Conservation (phyloP, 305 asterid genomes). For the Fraxinus nigra region DNA sequence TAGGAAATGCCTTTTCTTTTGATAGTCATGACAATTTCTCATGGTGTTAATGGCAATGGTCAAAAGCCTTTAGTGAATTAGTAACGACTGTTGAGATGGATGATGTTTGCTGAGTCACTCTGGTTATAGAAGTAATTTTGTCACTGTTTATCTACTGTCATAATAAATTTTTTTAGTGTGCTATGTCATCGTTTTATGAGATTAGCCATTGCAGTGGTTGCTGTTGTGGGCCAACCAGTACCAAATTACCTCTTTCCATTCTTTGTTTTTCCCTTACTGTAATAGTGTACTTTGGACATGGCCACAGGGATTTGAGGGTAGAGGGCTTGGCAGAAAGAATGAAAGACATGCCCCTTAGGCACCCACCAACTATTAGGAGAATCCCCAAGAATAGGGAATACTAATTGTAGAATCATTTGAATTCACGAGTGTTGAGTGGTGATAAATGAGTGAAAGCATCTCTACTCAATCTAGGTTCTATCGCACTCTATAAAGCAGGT, state of each 20-base stretch:
- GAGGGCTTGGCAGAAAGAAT: not conserved
- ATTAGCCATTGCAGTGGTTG: conserved; percentile 1
- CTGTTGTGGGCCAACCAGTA: not conserved
- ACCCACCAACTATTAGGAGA: not conserved
- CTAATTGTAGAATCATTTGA: not conserved
- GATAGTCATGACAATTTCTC: not conserved
- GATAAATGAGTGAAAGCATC: not conserved
- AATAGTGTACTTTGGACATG: not conserved
- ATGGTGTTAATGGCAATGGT: not conserved
- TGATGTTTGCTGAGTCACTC: not conserved
- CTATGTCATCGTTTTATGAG: conserved; percentile 11
- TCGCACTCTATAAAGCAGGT: not conserved
- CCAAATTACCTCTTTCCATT: not conserved
- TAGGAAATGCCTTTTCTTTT: not conserved
- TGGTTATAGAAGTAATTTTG: not conserved
- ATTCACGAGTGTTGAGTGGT: not conserved
- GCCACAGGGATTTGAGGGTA: not conserved
- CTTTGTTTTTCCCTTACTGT: not conserved
- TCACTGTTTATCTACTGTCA: not conserved
- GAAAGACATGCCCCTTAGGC: not conserved
- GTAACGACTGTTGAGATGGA: not conserved
- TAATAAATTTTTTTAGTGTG: conserved; percentile 3
- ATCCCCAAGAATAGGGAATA: not conserved
- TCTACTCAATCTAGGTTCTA: not conserved
- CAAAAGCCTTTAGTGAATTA: not conserved